A percentile compares a stretch with the other conserved stretches of the same genome.
Evolutionary conservation across 768 basidiomycete species (phyloP).

Genomic region (Lactarius hatsudake): DNA sequence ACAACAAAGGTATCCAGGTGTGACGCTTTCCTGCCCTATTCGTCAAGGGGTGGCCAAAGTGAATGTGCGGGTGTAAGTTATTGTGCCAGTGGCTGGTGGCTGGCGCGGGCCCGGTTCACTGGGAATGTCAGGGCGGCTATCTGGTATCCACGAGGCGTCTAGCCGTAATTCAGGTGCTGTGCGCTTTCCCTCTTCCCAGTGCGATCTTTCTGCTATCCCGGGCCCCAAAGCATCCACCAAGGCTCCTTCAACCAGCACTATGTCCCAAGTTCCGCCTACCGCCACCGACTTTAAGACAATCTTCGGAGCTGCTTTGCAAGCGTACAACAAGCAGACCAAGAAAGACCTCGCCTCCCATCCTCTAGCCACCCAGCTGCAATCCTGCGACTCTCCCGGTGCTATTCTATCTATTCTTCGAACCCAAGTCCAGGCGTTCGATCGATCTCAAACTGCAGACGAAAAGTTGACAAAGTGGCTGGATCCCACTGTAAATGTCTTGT

Average conservation of each 20-base stretch:
- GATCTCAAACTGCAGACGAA: background rate
- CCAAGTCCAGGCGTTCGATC: background rate
- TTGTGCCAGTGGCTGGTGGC: too few relatives aligned
- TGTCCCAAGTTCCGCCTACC: background rate
- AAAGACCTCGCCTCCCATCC: background rate
- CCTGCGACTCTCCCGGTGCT: background rate
- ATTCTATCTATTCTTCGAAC: background rate
- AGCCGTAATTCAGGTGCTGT: too few relatives aligned
- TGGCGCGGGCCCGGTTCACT: too few relatives aligned
- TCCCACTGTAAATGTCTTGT: background rate
- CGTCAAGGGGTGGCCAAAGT: too few relatives aligned
- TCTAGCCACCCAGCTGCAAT: background rate
- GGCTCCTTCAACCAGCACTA: too few relatives aligned
- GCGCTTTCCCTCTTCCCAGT: too few relatives aligned
- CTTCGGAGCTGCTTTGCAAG: background rate
- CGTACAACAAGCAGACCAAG: background rate
- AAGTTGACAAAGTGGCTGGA: background rate
- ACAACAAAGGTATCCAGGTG: too few relatives aligned
- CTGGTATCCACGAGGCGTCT: too few relatives aligned
- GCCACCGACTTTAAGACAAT: background rate
- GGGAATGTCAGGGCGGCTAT: too few relatives aligned
- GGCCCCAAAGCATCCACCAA: background rate
- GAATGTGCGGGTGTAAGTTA: too few relatives aligned
- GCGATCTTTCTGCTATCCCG: too few relatives aligned
- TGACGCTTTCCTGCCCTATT: too few relatives aligned